Evolutionary conservation across 78 protist species (phyloP).

Genomic region (Tieghemostelium lacteum): DNA sequence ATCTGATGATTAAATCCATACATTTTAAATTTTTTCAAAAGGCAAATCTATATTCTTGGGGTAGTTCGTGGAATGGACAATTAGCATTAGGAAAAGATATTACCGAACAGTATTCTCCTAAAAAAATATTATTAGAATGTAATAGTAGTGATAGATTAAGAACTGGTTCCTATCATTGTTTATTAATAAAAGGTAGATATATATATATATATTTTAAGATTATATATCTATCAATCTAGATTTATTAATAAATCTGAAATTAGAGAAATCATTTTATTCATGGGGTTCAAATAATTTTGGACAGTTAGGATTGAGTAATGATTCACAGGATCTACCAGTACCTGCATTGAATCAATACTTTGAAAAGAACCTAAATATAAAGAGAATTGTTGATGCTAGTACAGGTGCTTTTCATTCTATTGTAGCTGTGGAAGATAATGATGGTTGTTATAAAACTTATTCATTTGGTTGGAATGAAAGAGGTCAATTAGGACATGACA

Average conservation of each 20-base stretch:
- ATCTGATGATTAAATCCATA: too few relatives aligned
- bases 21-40: too few relatives aligned
- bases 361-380: not conserved
- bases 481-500: conserved; percentile 34
- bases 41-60: conserved; percentile 18
- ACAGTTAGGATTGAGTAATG: conserved; percentile 24
- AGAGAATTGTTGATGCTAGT: not conserved
- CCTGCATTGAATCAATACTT: conserved; percentile 1
- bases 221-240: not conserved
- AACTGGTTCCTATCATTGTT: conserved; percentile 62
- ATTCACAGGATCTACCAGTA: not conserved
- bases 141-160: not conserved
- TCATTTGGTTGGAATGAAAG: conserved; percentile 58
- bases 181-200: not conserved
- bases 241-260: too few relatives aligned
- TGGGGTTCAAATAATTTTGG: conserved; percentile 66
- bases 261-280: conserved; percentile 1
- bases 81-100: conserved; percentile 12
- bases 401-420: conserved; percentile 62
- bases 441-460: conserved; percentile 4
- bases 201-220: not conserved
- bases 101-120: conserved; percentile 20
- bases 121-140: not conserved
- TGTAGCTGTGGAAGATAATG: not conserved
- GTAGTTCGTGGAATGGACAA: conserved; percentile 48